Evolutionary conservation across 2,329 filamentous ascomycete genomes (phyloP).

Genomic region (Periglandula ipomoeae): DNA sequence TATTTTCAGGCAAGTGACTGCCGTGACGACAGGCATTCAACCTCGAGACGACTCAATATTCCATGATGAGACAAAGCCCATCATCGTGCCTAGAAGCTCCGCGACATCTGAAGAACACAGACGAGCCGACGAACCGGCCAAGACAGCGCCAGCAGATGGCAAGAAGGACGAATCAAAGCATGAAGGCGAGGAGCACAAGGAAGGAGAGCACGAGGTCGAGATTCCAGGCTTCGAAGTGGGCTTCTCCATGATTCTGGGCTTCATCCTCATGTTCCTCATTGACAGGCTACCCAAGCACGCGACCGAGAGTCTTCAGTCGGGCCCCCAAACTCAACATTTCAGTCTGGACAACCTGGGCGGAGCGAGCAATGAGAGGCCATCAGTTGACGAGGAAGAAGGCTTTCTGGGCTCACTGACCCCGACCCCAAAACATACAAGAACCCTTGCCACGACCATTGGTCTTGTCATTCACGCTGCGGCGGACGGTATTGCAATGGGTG

Average conservation of each 20-base stretch:
- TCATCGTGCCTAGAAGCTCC: constrained; percentile 1
- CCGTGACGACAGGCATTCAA: constrained; percentile 9
- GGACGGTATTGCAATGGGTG: constrained; percentile 91
- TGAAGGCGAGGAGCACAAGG: constrained; percentile 23
- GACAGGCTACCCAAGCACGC: constrained; percentile 74
- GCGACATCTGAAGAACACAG: background rate
- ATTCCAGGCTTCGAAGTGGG: constrained; percentile 72
- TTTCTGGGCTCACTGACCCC: constrained; percentile 51
- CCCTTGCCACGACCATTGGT: constrained; percentile 78
- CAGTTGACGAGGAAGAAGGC: constrained; percentile 46
- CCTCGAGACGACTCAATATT: background rate
- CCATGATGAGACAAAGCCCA: background rate
- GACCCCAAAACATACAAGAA: constrained; percentile 49
- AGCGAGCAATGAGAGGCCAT: constrained; percentile 23
- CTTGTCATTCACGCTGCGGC: constrained; percentile 94
- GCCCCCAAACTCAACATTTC: constrained; percentile 70
- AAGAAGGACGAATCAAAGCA: constrained; percentile 9
- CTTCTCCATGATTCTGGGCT: constrained; percentile 76
- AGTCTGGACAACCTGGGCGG: constrained; percentile 72
- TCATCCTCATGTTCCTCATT: constrained; percentile 94
- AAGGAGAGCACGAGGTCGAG: constrained; percentile 20
- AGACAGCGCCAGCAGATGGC: background rate
- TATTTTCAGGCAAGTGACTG: constrained; percentile 14
- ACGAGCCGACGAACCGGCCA: background rate
- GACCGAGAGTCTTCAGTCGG: constrained; percentile 52